phyloP scores from a whole-genome alignment of 2,329 filamentous ascomycete species.

The Calonectria henricotiae region DNA sequence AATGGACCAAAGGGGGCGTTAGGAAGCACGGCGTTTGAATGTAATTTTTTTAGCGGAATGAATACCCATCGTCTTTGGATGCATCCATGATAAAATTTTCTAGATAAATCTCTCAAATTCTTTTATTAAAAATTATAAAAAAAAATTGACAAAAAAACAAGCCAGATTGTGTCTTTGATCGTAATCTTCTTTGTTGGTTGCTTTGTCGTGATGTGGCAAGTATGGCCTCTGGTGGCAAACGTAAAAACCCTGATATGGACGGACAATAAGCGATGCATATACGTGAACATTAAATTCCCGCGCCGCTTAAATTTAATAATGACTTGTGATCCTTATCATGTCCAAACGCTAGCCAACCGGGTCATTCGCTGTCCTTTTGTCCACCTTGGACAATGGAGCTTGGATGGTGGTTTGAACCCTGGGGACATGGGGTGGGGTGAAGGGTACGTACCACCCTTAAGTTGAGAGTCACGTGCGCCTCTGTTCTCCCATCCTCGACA shows the following conservation, averaged over 20 bases:
- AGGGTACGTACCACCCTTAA: conserved; percentile 35
- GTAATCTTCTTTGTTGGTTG: not conserved
- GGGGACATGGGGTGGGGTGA: not conserved
- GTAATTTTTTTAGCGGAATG: conserved; percentile 42
- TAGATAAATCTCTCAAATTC: conserved; percentile 23
- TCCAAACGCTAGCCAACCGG: not conserved
- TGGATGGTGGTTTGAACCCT: not conserved
- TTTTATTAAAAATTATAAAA: too few relatives aligned
- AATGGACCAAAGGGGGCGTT: conserved; percentile 39
- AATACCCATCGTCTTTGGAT: conserved; percentile 42
- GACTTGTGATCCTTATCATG: not conserved
- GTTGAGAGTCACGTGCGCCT: conserved; percentile 39
- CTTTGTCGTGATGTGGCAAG: not conserved
- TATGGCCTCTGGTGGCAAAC: not conserved
- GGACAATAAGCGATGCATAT: not conserved
- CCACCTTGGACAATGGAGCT: not conserved
- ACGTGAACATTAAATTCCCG: not conserved
- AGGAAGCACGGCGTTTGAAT: conserved; percentile 37
- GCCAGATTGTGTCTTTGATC: not conserved
- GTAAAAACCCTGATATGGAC: not conserved
- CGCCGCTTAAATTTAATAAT: not conserved
- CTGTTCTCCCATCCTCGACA: conserved; percentile 31
- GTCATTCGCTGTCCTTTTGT: conserved; percentile 3
- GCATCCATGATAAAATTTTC: conserved; percentile 31
- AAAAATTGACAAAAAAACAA: conserved; percentile 14